A percentile compares a stretch with the other conserved stretches of the same genome.
phyloP scores from a whole-genome alignment of 345 rosid genomes.

The Alliaria petiolata region DNA sequence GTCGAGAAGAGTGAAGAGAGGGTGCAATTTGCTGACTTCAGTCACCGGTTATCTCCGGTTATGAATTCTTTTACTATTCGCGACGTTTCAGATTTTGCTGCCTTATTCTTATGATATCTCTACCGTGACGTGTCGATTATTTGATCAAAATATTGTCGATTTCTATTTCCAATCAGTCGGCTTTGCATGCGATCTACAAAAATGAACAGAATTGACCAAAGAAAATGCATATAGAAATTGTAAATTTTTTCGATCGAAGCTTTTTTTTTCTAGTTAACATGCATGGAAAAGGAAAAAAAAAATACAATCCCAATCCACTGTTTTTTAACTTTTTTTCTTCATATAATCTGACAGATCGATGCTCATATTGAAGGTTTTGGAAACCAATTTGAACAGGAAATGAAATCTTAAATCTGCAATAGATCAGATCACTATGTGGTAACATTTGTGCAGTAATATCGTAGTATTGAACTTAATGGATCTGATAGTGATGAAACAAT shows the following conservation, averaged over 20 bases:
- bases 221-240: not conserved
- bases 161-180: not conserved
- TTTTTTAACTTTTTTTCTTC: not conserved
- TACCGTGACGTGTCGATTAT: not conserved
- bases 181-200: not conserved
- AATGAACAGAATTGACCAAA: not conserved
- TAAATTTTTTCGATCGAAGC: not conserved
- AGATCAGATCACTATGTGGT: not conserved
- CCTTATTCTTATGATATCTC: not conserved
- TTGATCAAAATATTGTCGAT: not conserved
- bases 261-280: not conserved
- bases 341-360: not conserved
- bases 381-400: not conserved
- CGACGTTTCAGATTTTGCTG: conserved; percentile 1
- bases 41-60: conserved; percentile 7
- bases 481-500: not conserved
- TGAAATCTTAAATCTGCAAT: not conserved
- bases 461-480: not conserved
- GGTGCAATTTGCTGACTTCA: not conserved
- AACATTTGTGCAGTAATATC: not conserved
- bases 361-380: not conserved
- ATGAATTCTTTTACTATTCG: not conserved
- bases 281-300: not conserved
- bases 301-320: not conserved
- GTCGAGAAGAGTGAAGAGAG: not conserved